Evolutionary conservation across 306 rosid species (phyloP).

Genomic region (Casuarina equisetifolia): DNA sequence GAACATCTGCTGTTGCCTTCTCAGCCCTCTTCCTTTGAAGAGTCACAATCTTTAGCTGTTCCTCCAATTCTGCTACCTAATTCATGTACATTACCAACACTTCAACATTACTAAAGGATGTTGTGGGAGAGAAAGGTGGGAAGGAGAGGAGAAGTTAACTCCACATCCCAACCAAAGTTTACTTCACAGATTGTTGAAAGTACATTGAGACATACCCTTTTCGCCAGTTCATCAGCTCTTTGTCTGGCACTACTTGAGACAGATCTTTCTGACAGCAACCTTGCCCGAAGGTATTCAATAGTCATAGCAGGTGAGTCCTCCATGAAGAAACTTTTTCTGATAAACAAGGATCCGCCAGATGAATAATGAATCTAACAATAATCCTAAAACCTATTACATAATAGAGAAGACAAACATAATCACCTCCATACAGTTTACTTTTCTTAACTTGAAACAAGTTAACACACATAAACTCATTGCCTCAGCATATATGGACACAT

Average conservation of each 20-base stretch:
- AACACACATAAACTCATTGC: neutral
- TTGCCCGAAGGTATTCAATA: constrained; percentile 79
- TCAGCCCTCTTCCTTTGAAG: constrained; percentile 88
- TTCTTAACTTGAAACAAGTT: neutral
- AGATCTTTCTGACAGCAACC: constrained; percentile 86
- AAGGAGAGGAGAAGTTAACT: constrained; percentile 7
- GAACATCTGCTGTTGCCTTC: constrained; percentile 89
- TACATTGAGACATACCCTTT: constrained; percentile 48
- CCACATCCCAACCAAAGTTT: constrained; percentile 16
- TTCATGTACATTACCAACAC: constrained; percentile 9
- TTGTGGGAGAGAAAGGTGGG: neutral
- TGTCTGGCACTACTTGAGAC: constrained; percentile 82
- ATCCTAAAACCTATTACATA: constrained; percentile 3
- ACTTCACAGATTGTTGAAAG: constrained; percentile 23
- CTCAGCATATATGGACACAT: neutral
- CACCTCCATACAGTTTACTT: neutral
- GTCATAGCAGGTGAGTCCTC: constrained; percentile 81
- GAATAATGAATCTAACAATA: constrained; percentile 20
- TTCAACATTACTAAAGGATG: neutral
- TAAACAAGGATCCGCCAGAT: constrained; percentile 25
- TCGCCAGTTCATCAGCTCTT: constrained; percentile 79
- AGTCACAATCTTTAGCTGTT: constrained; percentile 66
- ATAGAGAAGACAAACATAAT: neutral
- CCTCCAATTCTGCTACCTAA: constrained; percentile 84
- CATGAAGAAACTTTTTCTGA: constrained; percentile 44